These are phyloP conservation scores for Syzygium jambos DNA, from an alignment of 345 rosid species.

Conservation along the genomic window DNA sequence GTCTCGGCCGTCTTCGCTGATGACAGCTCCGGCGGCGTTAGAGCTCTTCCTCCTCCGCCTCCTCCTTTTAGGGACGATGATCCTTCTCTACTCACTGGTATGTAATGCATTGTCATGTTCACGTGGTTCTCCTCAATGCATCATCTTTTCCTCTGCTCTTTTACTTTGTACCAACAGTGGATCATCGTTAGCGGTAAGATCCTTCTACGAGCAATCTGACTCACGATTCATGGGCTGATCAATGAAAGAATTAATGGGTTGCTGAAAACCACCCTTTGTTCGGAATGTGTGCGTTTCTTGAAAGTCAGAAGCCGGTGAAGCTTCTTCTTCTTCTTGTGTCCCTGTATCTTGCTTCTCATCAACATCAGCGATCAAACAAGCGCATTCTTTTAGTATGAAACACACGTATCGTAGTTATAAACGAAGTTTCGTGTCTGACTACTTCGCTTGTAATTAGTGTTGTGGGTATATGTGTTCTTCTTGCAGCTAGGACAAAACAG, in stretches of 20 bases:
- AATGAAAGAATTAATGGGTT: neutral
- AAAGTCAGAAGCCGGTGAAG: neutral
- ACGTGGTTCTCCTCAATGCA: neutral
- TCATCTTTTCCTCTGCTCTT: neutral
- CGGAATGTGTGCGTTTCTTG: neutral
- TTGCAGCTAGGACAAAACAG: slow-evolving; percentile 58
- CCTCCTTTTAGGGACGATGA: slow-evolving; percentile 59
- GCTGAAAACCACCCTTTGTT: neutral
- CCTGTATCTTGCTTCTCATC: neutral
- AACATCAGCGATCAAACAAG: neutral
- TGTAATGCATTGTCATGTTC: neutral
- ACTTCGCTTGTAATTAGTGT: neutral
- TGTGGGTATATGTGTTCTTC: neutral
- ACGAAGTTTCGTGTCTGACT: neutral
- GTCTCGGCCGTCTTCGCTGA: slow-evolving; percentile 7
- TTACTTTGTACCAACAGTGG: neutral
- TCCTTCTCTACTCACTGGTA: slow-evolving; percentile 29
- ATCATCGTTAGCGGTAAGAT: neutral
- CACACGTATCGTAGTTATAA: neutral
- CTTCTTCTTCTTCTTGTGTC: neutral
- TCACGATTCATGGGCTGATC: neutral
- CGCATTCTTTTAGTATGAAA: neutral
- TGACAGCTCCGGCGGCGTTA: slow-evolving; percentile 16
- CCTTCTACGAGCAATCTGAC: neutral
- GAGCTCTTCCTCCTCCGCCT: slow-evolving; percentile 51